Evolutionary conservation across 768 basidiomycete species (phyloP), one percentile per base, ranked within the genome.

Genomic region (Mycena alexandri): DNA sequence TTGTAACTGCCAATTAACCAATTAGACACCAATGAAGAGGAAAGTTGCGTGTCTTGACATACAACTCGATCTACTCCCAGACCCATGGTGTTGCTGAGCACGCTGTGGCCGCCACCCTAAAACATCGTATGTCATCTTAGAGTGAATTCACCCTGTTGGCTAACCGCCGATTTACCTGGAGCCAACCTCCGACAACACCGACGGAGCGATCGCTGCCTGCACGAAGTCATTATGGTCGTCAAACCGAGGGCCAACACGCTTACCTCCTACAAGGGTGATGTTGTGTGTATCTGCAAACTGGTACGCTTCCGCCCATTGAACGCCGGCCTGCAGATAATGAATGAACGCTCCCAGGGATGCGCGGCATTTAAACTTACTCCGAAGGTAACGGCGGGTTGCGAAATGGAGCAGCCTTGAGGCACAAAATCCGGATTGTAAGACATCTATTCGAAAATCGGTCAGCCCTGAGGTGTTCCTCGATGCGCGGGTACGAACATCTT

Each of bases 1-100:
- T 72, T 89, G 78, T 2, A 87, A 78, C 82, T 84, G 61, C 10
- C 19, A 33, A 14, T 43, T 38, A 16, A 29, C 25, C 48, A 17
- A 43, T 43, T 9, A n/a, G 24, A 43, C 21, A 11, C 25, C 46
- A 0, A 50, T 24, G 19, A 25, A 36, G 43, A 48, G 16, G n/a
- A n/a, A 33, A 17, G 24, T 21, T 13, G 61, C 7, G 29, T n/a
- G 22, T 5, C 2, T 46, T 48, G 9, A 64, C 82, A 64, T 67
- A 85, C 85, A 25, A 82, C 83, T 36, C 84, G 76, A 71, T 86
- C 85, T 6, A 80, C 84, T 0, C 83, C 84, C 9, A 85, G 73
- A 16, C 85, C 85, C 78, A 84, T 79, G 6, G 80, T 81, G 53
- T 82, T 81, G 14, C 82, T 83, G 9, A 85, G 70, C 0, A 80